Evolutionary conservation across 2,329 filamentous ascomycete species (phyloP).

Genomic region (Dissoconium aciculare): DNA sequence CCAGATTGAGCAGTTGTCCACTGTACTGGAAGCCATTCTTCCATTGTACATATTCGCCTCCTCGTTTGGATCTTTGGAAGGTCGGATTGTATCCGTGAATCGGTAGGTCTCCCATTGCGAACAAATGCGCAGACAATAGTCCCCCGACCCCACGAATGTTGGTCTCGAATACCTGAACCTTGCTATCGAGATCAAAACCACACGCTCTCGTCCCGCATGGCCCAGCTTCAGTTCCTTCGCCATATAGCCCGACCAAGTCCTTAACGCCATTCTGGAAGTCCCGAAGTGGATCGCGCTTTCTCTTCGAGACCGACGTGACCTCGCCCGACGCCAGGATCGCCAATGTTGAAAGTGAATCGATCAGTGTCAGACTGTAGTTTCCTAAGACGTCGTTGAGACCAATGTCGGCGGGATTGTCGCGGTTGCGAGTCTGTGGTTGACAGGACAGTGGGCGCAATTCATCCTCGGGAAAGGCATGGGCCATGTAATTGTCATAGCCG

Average conservation of each 20-base stretch:
- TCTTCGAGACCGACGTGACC: constrained; percentile 25
- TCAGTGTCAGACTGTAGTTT: constrained; percentile 89
- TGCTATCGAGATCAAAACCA: constrained; percentile 91
- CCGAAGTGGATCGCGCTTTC: constrained; percentile 30
- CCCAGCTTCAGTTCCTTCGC: constrained; percentile 60
- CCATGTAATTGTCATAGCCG: constrained; percentile 90
- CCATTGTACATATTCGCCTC: constrained; percentile 27
- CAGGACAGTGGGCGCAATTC: constrained; percentile 83
- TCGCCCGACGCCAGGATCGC: constrained; percentile 73
- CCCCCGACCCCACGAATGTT: constrained; percentile 89
- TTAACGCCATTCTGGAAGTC: constrained; percentile 67
- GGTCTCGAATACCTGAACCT: constrained; percentile 97
- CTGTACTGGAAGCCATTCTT: constrained; percentile 57
- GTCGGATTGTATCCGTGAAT: constrained; percentile 59
- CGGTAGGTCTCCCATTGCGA: constrained; percentile 78
- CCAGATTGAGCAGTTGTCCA: constrained; percentile 78
- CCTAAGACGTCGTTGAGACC: constrained; percentile 90
- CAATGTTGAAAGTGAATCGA: constrained; percentile 87
- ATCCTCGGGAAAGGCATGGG: constrained; percentile 86
- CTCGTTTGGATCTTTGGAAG: constrained; percentile 21
- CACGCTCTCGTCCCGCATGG: constrained; percentile 58
- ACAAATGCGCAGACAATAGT: constrained; percentile 80
- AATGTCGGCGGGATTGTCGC: constrained; percentile 60
- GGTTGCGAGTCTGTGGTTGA: constrained; percentile 68
- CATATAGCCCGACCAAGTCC: constrained; percentile 66